Percentiles rank a stretch among this genome's conserved stretches.
Conservation (phyloP, 2,329 filamentous ascomycete species). For the Paracorniculantispora psalliotae region DNA sequence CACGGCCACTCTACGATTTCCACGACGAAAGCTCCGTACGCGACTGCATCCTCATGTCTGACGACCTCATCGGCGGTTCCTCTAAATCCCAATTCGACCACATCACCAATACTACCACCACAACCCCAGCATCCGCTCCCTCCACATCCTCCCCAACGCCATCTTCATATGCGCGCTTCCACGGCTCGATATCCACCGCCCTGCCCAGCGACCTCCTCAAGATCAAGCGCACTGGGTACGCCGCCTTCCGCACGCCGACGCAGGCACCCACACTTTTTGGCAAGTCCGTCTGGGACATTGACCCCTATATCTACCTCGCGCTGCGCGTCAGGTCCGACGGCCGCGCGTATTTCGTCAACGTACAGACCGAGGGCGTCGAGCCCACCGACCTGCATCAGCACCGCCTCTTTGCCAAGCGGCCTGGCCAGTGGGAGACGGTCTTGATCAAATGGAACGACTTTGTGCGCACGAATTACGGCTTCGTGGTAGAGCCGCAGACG, state of each 20-base stretch:
- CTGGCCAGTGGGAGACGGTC: conserved; percentile 93
- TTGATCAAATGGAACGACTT: conserved; percentile 87
- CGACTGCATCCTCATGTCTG: conserved; percentile 74
- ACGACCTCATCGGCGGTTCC: conserved; percentile 80
- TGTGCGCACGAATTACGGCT: conserved; percentile 88
- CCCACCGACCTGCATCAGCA: conserved; percentile 97
- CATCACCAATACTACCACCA: conserved; percentile 30
- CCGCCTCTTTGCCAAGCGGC: conserved; percentile 70
- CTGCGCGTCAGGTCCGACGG: conserved; percentile 87
- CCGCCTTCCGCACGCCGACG: conserved; percentile 82
- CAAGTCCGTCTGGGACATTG: conserved; percentile 79
- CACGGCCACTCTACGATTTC: conserved; percentile 63
- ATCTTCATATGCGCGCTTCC: conserved; percentile 66
- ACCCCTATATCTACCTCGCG: conserved; percentile 82
- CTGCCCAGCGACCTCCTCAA: conserved; percentile 71
- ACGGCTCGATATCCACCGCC: conserved; percentile 81
- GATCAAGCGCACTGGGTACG: conserved; percentile 77
- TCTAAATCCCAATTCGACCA: conserved; percentile 70
- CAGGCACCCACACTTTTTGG: conserved; percentile 77
- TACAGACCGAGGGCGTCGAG: conserved; percentile 91
- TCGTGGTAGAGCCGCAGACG: conserved; percentile 87
- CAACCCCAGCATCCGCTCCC: conserved; percentile 13
- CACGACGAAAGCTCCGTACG: conserved; percentile 40
- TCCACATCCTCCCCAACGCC: conserved; percentile 19
- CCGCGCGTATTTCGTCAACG: conserved; percentile 86